These are phyloP conservation scores for Taphrina pruni DNA, from an alignment of 1,139 yeast species.

Conservation along the genomic window DNA sequence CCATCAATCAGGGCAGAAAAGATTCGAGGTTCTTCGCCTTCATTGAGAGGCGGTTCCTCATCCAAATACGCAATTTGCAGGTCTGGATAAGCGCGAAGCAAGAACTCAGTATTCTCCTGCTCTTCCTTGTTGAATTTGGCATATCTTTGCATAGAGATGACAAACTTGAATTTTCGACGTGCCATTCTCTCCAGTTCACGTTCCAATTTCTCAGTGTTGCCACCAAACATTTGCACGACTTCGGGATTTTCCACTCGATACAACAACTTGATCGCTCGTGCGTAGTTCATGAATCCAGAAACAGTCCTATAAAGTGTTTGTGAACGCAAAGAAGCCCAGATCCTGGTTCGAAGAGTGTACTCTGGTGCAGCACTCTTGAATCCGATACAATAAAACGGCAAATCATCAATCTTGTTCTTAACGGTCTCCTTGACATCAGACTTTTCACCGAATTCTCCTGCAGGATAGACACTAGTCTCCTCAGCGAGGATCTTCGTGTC, in stretches of 20 bases:
- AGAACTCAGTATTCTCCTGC: slow-evolving; percentile 96
- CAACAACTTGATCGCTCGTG: slow-evolving; percentile 94
- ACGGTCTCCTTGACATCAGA: slow-evolving; percentile 70
- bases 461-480: slow-evolving; percentile 86
- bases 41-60: slow-evolving; percentile 86
- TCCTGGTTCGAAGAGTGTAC: slow-evolving; percentile 95
- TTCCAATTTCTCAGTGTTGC: slow-evolving; percentile 93
- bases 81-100: slow-evolving; percentile 97
- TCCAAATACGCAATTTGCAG: slow-evolving; percentile 97
- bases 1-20: slow-evolving; percentile 97
- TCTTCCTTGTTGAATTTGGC: slow-evolving; percentile 97
- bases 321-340: slow-evolving; percentile 98
- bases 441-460: slow-evolving; percentile 54
- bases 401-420: slow-evolving; percentile 90
- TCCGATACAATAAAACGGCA: slow-evolving; percentile 98
- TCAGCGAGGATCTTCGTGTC: slow-evolving; percentile 98
- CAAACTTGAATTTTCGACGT: slow-evolving; percentile 95
- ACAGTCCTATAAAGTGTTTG: slow-evolving; percentile 98
- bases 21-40: slow-evolving; percentile 97
- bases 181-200: slow-evolving; percentile 99
- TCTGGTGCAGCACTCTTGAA: slow-evolving; percentile 99
- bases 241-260: slow-evolving; percentile 99
- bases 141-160: slow-evolving; percentile 98
- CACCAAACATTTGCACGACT: slow-evolving; percentile 97
- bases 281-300: slow-evolving; percentile 98